These are phyloP conservation scores for Trichomonascus vanleenenianus DNA, from an alignment of 805 yeast species.

Conservation along the genomic window DNA sequence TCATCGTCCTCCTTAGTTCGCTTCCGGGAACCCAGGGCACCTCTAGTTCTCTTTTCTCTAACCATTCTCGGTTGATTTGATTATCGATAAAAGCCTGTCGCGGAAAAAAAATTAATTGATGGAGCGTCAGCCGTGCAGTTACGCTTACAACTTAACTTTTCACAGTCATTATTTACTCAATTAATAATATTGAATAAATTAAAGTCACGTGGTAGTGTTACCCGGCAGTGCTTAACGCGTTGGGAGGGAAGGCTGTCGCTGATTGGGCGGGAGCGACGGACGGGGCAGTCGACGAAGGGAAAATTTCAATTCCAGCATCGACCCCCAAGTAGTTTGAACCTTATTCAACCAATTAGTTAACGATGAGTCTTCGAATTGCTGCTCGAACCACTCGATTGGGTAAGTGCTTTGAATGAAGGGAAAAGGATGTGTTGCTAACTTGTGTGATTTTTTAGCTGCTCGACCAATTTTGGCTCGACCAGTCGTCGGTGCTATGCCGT, in stretches of 20 bases:
- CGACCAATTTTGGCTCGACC: constrained; percentile 10
- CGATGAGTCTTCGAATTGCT: constrained; percentile 18
- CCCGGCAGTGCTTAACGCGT: background rate
- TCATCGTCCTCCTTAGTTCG: background rate
- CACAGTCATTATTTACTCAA: background rate
- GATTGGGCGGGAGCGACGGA: background rate
- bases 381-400: constrained; percentile 12
- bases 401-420: constrained; percentile 4
- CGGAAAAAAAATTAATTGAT: background rate
- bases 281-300: too few relatives aligned
- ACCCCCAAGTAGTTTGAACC: too few relatives aligned
- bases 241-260: background rate
- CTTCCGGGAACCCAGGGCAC: background rate
- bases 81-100: background rate
- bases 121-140: background rate
- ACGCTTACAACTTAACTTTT: too few relatives aligned
- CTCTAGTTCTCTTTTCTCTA: background rate
- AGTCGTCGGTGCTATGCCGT: constrained; percentile 7
- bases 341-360: too few relatives aligned
- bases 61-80: background rate
- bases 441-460: constrained; percentile 1
- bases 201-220: too few relatives aligned
- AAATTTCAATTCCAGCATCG: background rate
- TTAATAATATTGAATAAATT: too few relatives aligned
- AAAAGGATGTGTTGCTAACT: constrained; percentile 1